Percentiles rank a stretch among this genome's conserved stretches.
phyloP scores from a whole-genome alignment of 192 early-diverging fungal species.

The Coemansia sp. region DNA sequence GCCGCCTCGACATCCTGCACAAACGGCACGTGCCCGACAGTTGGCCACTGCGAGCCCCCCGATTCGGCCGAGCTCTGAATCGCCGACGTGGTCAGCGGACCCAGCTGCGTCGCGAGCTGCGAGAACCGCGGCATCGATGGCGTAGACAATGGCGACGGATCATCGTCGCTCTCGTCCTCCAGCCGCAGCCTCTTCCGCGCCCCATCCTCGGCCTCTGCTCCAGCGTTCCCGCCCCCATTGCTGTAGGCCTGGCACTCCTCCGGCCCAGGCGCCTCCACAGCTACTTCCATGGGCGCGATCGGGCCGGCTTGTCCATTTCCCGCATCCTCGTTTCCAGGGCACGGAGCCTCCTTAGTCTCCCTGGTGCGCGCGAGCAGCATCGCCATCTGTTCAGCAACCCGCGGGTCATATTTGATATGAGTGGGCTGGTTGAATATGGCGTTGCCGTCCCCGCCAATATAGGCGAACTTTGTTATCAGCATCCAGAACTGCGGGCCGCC shows the following conservation, averaged over 20 bases:
- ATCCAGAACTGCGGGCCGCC: constrained; percentile 43
- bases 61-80: background rate
- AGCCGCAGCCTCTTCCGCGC: too few species aligned
- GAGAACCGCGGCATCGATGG: background rate
- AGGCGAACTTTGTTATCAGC: constrained; percentile 20
- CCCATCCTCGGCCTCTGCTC: too few species aligned
- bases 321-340: too few species aligned
- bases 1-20: constrained; percentile 8
- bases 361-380: background rate
- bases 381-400: constrained; percentile 1
- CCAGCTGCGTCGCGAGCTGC: background rate
- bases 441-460: constrained; percentile 31
- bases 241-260: too few species aligned
- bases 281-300: too few species aligned
- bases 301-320: too few species aligned
- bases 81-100: background rate
- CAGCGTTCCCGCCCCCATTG: too few species aligned
- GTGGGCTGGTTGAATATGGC: constrained; percentile 20
- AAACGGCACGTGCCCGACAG: constrained; percentile 17
- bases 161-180: too few species aligned
- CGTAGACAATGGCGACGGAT: background rate
- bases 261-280: too few species aligned
- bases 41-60: background rate
- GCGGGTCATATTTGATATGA: constrained; percentile 3
- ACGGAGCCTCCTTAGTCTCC: background rate